Evolutionary conservation across 2,329 filamentous ascomycete genomes (phyloP).

Genomic region (Calonectria pteridis): DNA sequence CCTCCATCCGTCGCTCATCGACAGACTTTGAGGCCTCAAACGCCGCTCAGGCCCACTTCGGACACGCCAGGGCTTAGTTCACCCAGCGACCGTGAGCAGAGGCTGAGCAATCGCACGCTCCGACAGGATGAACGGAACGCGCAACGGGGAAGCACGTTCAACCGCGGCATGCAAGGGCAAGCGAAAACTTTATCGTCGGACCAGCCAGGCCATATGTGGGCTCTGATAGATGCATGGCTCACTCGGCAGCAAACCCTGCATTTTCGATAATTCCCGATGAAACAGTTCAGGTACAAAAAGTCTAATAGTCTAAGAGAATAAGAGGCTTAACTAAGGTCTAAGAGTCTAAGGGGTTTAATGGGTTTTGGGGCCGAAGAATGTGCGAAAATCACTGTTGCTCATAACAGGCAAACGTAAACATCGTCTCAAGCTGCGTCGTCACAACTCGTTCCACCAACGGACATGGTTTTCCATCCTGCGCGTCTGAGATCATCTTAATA

Average conservation of each 20-base stretch:
- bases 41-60: not conserved
- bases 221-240: not conserved
- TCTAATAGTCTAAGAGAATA: not conserved
- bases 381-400: not conserved
- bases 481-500: not conserved
- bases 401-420: not conserved
- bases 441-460: constrained; percentile 4
- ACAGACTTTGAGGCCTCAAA: not conserved
- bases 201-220: not conserved
- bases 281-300: not conserved
- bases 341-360: too few species aligned
- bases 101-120: not conserved
- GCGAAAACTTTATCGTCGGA: not conserved
- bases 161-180: not conserved
- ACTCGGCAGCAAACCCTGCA: not conserved
- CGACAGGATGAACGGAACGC: not conserved
- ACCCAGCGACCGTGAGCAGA: not conserved
- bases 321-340: too few species aligned
- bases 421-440: not conserved
- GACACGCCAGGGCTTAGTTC: not conserved
- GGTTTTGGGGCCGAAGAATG: too few species aligned
- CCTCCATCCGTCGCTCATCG: not conserved
- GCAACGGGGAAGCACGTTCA: not conserved
- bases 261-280: not conserved
- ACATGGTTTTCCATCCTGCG: not conserved